Conservation (phyloP, 441 rosid genomes). For the Populus hybrid region DNA sequence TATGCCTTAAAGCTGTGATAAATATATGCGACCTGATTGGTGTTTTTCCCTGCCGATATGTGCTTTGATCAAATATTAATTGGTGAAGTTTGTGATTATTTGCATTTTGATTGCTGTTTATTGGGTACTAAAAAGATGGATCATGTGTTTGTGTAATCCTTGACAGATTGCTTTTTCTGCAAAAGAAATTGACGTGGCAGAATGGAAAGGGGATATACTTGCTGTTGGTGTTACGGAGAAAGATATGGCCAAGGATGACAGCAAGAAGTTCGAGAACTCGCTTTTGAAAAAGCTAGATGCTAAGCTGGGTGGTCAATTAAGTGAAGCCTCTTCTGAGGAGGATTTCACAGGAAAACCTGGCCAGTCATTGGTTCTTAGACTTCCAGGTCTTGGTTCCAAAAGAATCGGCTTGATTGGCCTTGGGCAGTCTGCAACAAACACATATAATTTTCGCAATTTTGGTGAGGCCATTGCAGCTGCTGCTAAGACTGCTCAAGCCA, state of each 20-base stretch:
- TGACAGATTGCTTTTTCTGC: conserved; percentile 70
- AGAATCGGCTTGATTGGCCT: conserved; percentile 84
- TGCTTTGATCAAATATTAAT: not conserved
- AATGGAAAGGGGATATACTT: conserved; percentile 80
- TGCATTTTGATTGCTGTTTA: not conserved
- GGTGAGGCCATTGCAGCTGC: conserved; percentile 71
- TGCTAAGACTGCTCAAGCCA: conserved; percentile 67
- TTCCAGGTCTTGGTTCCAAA: conserved; percentile 70
- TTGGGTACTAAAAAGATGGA: not conserved
- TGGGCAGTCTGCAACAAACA: conserved; percentile 51
- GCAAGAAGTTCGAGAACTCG: conserved; percentile 62
- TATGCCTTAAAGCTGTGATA: not conserved
- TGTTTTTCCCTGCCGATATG: not conserved
- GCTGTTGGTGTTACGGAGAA: conserved; percentile 82
- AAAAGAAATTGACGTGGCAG: conserved; percentile 58
- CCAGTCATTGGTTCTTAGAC: conserved; percentile 68
- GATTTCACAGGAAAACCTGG: conserved; percentile 79
- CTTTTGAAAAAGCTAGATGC: conserved; percentile 67
- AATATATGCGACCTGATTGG: not conserved
- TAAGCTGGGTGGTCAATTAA: conserved; percentile 58
- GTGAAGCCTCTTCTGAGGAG: conserved; percentile 75
- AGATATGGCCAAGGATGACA: conserved; percentile 53
- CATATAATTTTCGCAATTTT: conserved; percentile 46
- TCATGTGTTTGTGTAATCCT: conserved; percentile 16
- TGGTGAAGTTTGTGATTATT: not conserved